Evolutionary conservation across 176 grass and related monocot species (phyloP), one percentile per base, ranked within the genome.

Genomic region (Aegilops tauschii): DNA sequence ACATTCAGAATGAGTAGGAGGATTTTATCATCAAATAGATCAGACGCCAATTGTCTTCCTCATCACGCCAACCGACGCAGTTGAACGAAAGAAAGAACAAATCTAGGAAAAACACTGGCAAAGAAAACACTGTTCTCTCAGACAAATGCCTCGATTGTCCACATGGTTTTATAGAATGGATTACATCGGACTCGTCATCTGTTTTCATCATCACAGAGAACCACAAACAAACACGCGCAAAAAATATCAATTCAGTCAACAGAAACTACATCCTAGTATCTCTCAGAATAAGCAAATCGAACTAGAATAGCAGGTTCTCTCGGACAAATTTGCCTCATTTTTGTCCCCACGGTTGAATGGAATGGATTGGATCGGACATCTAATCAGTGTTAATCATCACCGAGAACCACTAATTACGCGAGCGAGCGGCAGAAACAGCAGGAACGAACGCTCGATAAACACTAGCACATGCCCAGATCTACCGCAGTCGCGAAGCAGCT

Each of bases 61-160:
- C 90, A 91, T 82, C 44, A 91, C 78, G 86, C 71, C 86, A 49
- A 59, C 54, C 54, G 7, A 21, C 5, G 14, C 17, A 4, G 4
- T 4, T 4, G 1, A 32, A 21, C 18, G 2, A 6, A 18, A 3
- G 17, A 21, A 20, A 58, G 17, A 12, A 8, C 14, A 10, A 68
- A 20, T 6, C 54, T 8, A 12, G 1, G 16, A 4, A 0, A 6
- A 4, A 34, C 17, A 58, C 0, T 29, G 49, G 49, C 1, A 5
- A 20, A 12, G 4, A 12, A 64, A 20, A 61, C 2, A 14, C 1
- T 34, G 78, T 80, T 87, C 89, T 91, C 90, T 91, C 90, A 91
- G 90, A 91, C 90, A 91, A 91, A 91, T 91, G 90, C 90, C 90
- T 91, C 86, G 78, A 36, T 88, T 91, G 90, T 88, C 90, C 82